Evolutionary conservation across 164 flowering plant genomes (phyloP).

Genomic region (Akebia trifoliata): DNA sequence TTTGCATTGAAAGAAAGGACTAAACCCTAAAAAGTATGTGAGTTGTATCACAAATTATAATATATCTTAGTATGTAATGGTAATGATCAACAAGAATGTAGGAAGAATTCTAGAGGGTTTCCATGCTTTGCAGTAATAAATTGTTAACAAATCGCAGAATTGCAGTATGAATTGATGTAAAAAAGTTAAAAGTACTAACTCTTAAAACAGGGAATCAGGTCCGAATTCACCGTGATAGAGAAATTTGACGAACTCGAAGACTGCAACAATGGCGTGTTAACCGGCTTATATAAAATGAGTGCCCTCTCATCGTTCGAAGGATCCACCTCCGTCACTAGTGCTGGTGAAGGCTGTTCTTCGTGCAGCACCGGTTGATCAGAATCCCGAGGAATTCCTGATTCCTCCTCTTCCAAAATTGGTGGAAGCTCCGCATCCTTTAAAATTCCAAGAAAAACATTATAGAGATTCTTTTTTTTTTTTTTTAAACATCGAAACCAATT

Average conservation of each 20-base stretch:
- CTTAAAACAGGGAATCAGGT: conserved; percentile 45
- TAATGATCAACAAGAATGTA: no score
- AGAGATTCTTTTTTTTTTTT: no score
- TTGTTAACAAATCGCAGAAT: no score
- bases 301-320: conserved; percentile 58
- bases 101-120: no score
- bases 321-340: conserved; percentile 19
- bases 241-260: conserved; percentile 22
- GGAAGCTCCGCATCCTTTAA: conserved; percentile 59
- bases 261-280: conserved; percentile 13
- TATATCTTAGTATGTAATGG: no score
- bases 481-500: no score
- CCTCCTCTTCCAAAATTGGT: conserved; percentile 77
- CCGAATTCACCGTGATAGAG: conserved; percentile 36
- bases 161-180: no score
- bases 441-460: background rate
- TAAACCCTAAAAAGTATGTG: no score
- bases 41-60: no score
- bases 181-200: conserved; percentile 31
- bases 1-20: no score
- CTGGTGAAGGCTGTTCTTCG: conserved; percentile 9
- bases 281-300: conserved; percentile 61
- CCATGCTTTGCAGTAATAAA: no score
- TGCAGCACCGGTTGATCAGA: conserved; percentile 15
- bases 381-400: conserved; percentile 25